Conservation (phyloP, 495 filamentous ascomycete genomes). For the Tirmania nivea region DNA sequence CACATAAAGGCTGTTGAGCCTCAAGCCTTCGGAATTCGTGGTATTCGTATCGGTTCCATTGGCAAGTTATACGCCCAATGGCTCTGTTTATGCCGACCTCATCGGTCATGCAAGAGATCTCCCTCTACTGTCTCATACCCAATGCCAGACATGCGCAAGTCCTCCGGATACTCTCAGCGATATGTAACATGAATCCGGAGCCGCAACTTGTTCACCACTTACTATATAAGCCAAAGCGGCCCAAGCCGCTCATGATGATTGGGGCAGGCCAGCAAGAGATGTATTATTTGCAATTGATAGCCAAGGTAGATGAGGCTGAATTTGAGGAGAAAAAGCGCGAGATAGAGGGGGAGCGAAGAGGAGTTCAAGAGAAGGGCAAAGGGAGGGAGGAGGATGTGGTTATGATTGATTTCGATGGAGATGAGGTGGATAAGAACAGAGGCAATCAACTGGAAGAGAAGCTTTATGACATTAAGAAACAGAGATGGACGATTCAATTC, state of each 20-base stretch:
- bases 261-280: constrained; percentile 16
- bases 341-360: not conserved
- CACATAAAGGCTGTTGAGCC: too few relatives aligned
- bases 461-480: constrained; percentile 17
- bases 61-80: too few relatives aligned
- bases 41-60: too few relatives aligned
- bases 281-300: constrained; percentile 25
- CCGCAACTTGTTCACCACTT: constrained; percentile 37
- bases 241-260: constrained; percentile 9
- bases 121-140: constrained; percentile 30
- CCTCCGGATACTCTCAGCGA: constrained; percentile 42
- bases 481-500: constrained; percentile 23
- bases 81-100: too few relatives aligned
- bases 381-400: not conserved
- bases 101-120: constrained; percentile 25
- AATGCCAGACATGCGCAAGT: constrained; percentile 31
- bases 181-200: constrained; percentile 44
- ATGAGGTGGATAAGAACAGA: not conserved
- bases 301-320: constrained; percentile 3
- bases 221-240: constrained; percentile 41
- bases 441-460: not conserved
- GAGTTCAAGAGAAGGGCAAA: not conserved
- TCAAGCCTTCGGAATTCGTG: too few relatives aligned
- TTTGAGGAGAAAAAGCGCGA: not conserved
- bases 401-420: not conserved